Evolutionary conservation across 495 filamentous ascomycete species (phyloP).

Genomic region (Tuber aestivum): DNA sequence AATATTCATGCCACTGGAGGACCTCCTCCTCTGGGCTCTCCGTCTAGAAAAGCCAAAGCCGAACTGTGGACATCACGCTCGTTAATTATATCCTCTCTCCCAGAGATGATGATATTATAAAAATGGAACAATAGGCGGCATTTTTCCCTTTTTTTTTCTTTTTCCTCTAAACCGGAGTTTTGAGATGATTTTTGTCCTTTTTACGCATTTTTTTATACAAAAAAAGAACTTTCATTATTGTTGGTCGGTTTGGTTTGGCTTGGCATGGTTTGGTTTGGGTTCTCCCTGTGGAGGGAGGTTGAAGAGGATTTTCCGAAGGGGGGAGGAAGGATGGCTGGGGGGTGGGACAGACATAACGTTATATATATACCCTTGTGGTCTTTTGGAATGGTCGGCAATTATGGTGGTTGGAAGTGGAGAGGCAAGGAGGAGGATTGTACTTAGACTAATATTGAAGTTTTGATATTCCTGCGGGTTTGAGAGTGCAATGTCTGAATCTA

Average conservation of each 20-base stretch:
- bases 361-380: background rate
- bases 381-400: background rate
- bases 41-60: conserved; percentile 56
- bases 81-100: background rate
- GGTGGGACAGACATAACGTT: background rate
- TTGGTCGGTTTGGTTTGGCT: background rate
- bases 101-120: background rate
- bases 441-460: conserved; percentile 4
- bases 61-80: conserved; percentile 20
- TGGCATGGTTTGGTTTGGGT: too few species aligned
- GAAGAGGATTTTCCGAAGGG: background rate
- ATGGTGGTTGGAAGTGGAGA: background rate
- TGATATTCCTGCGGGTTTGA: background rate
- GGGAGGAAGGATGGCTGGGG: background rate
- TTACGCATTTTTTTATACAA: background rate
- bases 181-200: background rate
- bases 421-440: background rate
- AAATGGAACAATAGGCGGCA: background rate
- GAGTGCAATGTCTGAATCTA: background rate
- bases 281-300: background rate
- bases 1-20: conserved; percentile 58
- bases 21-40: conserved; percentile 59
- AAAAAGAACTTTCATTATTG: background rate
- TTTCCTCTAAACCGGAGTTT: conserved; percentile 5
- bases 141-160: conserved; percentile 10